Evolutionary conservation across 768 basidiomycete genomes (phyloP).

Genomic region (Trametopsis cervina): DNA sequence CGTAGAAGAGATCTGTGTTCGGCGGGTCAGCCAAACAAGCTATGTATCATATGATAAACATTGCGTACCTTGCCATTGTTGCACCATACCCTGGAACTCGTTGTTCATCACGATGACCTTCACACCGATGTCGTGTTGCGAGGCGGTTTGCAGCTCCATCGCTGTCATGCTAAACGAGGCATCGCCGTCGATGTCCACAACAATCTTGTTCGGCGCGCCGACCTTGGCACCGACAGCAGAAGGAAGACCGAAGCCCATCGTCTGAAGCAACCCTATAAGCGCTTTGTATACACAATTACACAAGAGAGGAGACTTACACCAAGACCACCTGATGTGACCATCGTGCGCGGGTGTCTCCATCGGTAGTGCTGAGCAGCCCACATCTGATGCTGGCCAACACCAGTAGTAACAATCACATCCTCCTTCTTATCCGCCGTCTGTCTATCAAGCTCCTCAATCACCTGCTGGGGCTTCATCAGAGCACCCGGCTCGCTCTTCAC

Average conservation of each 20-base stretch:
- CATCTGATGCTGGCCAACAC: constrained; percentile 99
- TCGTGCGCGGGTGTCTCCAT: constrained; percentile 79
- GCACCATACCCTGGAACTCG: constrained; percentile 98
- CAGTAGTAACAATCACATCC: constrained; percentile 83
- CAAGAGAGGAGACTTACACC: constrained; percentile 52
- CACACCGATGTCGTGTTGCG: constrained; percentile 88
- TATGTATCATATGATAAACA: too few relatives aligned
- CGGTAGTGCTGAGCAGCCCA: constrained; percentile 95
- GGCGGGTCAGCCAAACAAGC: too few relatives aligned
- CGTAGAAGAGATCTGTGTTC: constrained; percentile 93
- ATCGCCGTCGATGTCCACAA: constrained; percentile 96
- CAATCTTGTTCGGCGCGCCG: constrained; percentile 86
- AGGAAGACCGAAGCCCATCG: constrained; percentile 98
- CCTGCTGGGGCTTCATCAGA: constrained; percentile 93
- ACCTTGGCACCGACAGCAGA: constrained; percentile 96
- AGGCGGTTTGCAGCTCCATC: constrained; percentile 95
- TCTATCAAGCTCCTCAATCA: constrained; percentile 84
- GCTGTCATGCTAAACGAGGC: constrained; percentile 99
- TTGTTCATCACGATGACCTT: constrained; percentile 93
- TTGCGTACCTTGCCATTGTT: constrained; percentile 94
- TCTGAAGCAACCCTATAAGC: constrained; percentile 36
- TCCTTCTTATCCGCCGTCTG: constrained; percentile 79
- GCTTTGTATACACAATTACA: constrained; percentile 4
- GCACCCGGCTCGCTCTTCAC: constrained; percentile 46
- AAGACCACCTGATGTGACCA: constrained; percentile 93